Base-by-base conservation (phyloP, 179 eudicot species). In the Sideroxylon spinosum region DNA sequence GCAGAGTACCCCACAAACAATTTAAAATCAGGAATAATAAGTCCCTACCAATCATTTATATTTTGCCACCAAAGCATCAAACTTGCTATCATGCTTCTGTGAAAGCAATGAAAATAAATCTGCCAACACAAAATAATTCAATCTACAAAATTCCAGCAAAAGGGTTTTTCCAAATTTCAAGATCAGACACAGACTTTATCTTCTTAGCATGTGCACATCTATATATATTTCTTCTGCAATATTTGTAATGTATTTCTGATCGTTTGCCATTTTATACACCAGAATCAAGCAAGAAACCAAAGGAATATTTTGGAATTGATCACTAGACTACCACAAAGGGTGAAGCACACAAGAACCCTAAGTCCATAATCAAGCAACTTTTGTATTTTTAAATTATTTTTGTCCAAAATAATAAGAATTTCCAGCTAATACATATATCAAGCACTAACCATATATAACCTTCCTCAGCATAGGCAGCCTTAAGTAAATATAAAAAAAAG, bases 11-110 rank as follows among this genome's bases (percentile, higher is more conserved):
- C 67, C 37, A 64, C 20, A 70, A 48, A 62, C 52, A 73, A 71
- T 22, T 57, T 37, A 23, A 37, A 62, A 62, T 37, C 11, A 73
- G 37, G 37, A 52, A 62, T n/a, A 37, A 37, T 7, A 19, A 76
- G 71, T 14, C 32, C 82, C 82, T 66, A 71, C 80, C 68, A 83
- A 79, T 76, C 75, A 78, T 68, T 64, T 59, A 79, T 37, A 56
- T 48, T 56, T 46, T 26, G 59, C 52, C 78, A 68, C 53, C 20
- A 67, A 78, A 55, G 28, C 62, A 72, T 11, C 62, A 53, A 52
- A 71, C 7, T 29, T 32, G 28, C 23, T 16, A 29, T 8, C 76
- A 73, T 71, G 63, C 63, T 59, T 23, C n/a, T 23, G 75, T 17
- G 9, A 26, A 53, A 53, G 62, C 13, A 23, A 70, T 48, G 73